phyloP scores from a whole-genome alignment of 2,329 filamentous ascomycete genomes.

The Xylaria sp. region DNA sequence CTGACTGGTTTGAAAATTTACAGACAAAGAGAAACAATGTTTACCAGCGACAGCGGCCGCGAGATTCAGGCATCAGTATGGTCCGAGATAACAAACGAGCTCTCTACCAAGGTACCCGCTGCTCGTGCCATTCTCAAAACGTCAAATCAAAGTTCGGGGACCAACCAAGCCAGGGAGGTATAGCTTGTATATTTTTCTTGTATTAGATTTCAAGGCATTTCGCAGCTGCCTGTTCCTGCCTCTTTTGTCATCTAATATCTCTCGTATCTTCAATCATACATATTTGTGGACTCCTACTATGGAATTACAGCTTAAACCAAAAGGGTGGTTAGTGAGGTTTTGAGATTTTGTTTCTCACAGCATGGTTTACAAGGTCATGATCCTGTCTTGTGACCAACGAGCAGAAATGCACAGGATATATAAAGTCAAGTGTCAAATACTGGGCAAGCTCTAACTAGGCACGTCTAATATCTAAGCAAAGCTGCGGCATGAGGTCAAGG shows the following conservation, averaged over 20 bases:
- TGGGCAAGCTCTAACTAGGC: not conserved
- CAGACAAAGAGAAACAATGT: slow-evolving; percentile 34
- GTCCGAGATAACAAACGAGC: slow-evolving; percentile 42
- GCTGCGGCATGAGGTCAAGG: slow-evolving; percentile 63
- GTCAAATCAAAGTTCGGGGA: not conserved
- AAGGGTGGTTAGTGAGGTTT: too few species aligned
- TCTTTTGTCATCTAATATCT: too few species aligned
- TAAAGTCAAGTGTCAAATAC: not conserved
- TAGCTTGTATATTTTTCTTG: not conserved
- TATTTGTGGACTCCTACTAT: not conserved
- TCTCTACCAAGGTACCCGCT: slow-evolving; percentile 40
- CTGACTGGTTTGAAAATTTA: not conserved
- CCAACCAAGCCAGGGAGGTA: not conserved
- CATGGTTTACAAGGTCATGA: not conserved
- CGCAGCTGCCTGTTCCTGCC: not conserved
- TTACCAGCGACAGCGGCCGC: slow-evolving; percentile 36
- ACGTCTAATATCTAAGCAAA: slow-evolving; percentile 63
- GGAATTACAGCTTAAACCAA: not conserved
- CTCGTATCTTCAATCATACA: not conserved
- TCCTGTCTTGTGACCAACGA: not conserved
- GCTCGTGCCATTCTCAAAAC: slow-evolving; percentile 21
- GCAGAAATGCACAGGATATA: not conserved
- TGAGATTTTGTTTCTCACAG: not conserved
- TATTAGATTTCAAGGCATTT: not conserved
- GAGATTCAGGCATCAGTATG: slow-evolving; percentile 40